Conservation (phyloP, 306 rosid genomes). For the Gleditsia sinensis region DNA sequence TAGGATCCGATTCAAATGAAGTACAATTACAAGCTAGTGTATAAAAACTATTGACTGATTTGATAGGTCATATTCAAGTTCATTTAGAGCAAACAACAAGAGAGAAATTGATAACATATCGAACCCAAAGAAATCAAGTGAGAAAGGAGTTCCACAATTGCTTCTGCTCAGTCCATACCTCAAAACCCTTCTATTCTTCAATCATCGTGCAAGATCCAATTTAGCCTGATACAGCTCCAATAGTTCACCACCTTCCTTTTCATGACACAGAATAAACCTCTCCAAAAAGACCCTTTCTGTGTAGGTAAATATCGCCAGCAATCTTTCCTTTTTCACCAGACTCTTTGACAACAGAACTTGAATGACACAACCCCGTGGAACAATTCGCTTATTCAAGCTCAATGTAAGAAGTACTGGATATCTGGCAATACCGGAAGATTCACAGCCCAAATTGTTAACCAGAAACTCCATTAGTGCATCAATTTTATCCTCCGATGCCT, state of each 20-base stretch:
- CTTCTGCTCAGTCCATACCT: background rate
- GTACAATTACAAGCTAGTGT: background rate
- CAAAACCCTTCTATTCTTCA: background rate
- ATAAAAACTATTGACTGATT: background rate
- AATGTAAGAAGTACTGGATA: background rate
- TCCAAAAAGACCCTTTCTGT: slow-evolving; percentile 11
- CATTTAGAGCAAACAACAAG: background rate
- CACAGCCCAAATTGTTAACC: slow-evolving; percentile 36
- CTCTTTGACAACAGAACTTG: slow-evolving; percentile 30
- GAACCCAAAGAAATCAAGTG: background rate
- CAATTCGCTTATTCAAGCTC: slow-evolving; percentile 31
- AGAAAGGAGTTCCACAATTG: background rate
- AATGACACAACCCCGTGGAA: slow-evolving; percentile 41
- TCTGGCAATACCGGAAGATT: slow-evolving; percentile 6
- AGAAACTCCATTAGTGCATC: slow-evolving; percentile 34
- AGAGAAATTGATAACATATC: background rate
- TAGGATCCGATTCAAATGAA: background rate
- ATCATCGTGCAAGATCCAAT: background rate
- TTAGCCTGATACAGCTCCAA: slow-evolving; percentile 1
- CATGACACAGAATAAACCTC: slow-evolving; percentile 27
- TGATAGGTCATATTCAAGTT: background rate
- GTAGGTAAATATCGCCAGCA: background rate
- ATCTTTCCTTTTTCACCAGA: background rate
- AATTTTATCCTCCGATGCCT: slow-evolving; percentile 33
- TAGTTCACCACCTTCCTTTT: background rate